Conservation (phyloP, 106 monocot species). For the Apostasia shenzhenica region DNA sequence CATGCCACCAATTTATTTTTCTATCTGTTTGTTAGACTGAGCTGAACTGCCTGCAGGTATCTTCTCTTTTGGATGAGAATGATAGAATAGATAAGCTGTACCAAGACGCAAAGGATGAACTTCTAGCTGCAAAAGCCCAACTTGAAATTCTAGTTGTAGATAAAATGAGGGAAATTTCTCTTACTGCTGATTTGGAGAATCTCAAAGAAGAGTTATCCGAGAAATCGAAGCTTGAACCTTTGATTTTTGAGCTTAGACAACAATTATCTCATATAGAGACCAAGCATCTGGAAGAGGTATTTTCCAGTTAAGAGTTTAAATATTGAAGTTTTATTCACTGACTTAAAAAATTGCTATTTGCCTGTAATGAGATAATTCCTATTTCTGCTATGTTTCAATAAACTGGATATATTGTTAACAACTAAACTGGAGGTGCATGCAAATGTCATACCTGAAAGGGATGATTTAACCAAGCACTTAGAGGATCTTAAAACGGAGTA, state of each 20-base stretch:
- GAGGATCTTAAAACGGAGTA: conserved; percentile 44
- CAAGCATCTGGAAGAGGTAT: conserved; percentile 53
- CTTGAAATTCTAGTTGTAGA: conserved; percentile 39
- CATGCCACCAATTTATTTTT: background rate
- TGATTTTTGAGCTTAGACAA: conserved; percentile 38
- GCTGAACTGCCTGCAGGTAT: conserved; percentile 40
- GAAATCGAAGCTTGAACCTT: conserved; percentile 34
- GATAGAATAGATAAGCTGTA: conserved; percentile 34
- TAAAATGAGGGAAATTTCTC: conserved; percentile 30
- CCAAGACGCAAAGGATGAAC: conserved; percentile 53
- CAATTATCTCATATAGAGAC: conserved; percentile 27
- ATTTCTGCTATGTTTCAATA: background rate
- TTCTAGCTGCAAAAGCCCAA: conserved; percentile 26
- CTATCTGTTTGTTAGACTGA: background rate
- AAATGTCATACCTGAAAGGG: conserved; percentile 31
- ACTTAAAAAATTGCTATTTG: background rate
- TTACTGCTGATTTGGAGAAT: conserved; percentile 28
- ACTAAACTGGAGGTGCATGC: conserved; percentile 33
- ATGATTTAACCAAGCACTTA: conserved; percentile 33
- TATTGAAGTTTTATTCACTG: background rate
- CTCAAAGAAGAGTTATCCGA: conserved; percentile 33
- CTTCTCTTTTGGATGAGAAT: conserved; percentile 55
- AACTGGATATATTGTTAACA: conserved; percentile 21
- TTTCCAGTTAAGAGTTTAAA: background rate
- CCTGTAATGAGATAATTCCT: background rate